These are phyloP conservation scores for Massariosphaeria phaeospora DNA, from an alignment of 495 filamentous ascomycete genomes.

Conservation along the genomic window DNA sequence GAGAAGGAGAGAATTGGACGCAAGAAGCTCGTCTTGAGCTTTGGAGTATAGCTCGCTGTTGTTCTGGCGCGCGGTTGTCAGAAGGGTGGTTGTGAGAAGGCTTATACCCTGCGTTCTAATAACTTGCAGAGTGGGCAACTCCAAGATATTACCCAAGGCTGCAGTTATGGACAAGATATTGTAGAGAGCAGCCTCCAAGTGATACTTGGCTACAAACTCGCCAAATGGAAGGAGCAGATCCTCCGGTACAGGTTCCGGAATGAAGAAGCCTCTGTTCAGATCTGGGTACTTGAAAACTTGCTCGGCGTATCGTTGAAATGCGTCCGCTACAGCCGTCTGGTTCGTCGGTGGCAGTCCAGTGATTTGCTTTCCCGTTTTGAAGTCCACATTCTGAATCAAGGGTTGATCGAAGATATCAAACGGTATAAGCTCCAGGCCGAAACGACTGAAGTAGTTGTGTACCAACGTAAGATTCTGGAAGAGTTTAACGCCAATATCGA, in stretches of 20 bases:
- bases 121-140: conserved; percentile 36
- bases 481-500: conserved; percentile 47
- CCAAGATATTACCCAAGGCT: conserved; percentile 43
- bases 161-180: conserved; percentile 35
- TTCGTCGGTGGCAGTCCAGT: conserved; percentile 6
- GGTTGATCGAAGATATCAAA: neutral
- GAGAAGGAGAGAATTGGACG: conserved; percentile 32
- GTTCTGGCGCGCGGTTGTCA: conserved; percentile 39
- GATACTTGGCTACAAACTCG: conserved; percentile 44
- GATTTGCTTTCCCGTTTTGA: conserved; percentile 29
- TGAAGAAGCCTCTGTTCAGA: conserved; percentile 40
- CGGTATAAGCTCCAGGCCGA: conserved; percentile 26
- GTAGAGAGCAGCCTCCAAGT: conserved; percentile 36
- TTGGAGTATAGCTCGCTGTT: conserved; percentile 45
- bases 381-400: conserved; percentile 20
- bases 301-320: conserved; percentile 33
- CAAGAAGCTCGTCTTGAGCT: conserved; percentile 35
- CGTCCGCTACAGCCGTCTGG: conserved; percentile 21
- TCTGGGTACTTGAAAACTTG: conserved; percentile 43
- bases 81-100: conserved; percentile 30
- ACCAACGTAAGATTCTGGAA: conserved; percentile 42
- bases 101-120: conserved; percentile 24
- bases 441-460: conserved; percentile 40
- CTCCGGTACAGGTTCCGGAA: conserved; percentile 44
- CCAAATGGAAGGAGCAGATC: conserved; percentile 44